Base-by-base conservation (phyloP, 2,329 filamentous ascomycete genomes). In the Pyrenochaeta sp. region DNA sequence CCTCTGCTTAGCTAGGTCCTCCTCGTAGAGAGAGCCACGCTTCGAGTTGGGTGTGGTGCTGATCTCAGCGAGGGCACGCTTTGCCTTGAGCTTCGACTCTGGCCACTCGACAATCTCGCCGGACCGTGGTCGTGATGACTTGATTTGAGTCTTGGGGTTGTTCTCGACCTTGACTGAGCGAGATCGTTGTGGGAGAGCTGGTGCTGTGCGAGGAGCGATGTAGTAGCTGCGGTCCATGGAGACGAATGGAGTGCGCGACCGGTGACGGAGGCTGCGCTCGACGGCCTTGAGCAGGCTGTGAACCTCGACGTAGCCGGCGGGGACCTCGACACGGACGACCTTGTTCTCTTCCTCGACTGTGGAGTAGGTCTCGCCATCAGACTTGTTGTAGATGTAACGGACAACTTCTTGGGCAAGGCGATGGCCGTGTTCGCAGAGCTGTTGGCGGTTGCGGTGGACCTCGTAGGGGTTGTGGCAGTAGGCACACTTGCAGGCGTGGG, bases 381-480 rank as follows among this genome's bases (percentile, higher is more conserved):
- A 32, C 41, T 55, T 55, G 51, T 71, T 70, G 69, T 75, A 76
- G 58, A 78, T 68, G 62, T 72, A 73, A 32, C 61, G 63, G 18
- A 74, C 71, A 21, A 78, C 73, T 22, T 74, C 72, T 35, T 74
- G 70, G 18, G 74, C 74, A n/a, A 78, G 65, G 24, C 60, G 54
- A 51, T 74, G 72, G 35, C 76, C 76, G 15, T 56, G 54, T 13
- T 72, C 67, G 54, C 76, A 79, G 13, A 79, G 72, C 44, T 69
- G 67, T 14, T 66, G 58, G 51, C 67, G 69, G 44, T 59, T 49
- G 26, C 62, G 67, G 67, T 73, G 68, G 43, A 73, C 72, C 22
- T 73, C 64, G 49, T 74, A 73, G 2, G 76, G 74, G 53, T 75
- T 63, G 54, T 65, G 61, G 71, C 77, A 79, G 45, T 68, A 63